Evolutionary conservation across 2,329 filamentous ascomycete genomes (phyloP), one percentile per base, ranked within the genome.

Genomic region (Rutstroemia sp.): DNA sequence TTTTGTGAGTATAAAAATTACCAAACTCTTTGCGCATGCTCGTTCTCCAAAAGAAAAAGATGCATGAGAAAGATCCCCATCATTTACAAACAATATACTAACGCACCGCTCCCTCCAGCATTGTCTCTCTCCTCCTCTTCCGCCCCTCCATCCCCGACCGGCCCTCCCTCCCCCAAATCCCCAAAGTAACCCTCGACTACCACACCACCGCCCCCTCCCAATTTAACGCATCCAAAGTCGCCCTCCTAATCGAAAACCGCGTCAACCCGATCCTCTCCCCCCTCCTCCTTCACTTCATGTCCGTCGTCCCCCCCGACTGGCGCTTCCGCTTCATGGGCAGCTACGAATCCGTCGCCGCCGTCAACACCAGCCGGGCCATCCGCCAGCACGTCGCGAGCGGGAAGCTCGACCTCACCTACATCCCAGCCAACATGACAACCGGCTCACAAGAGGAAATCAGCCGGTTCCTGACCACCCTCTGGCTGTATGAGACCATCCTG

Each of bases 261-360:
- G 65, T 75, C 3, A 70, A 72, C 42, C 71, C 76, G 3, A 68
- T 75, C 58, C 73, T 81, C 42, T 77, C 76, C 3, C 78, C 7
- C 72, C 69, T 79, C 42, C 68, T 79, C 66, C 71, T 80, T 16
- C 78, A 81, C 67, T 79, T 80, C 68, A 79, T 79, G 60, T 70
- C 75, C 3, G 76, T 80, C 27, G 74, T 80, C 3, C 78, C 78
- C 4, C 74, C 77, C 1, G 77, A 79, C 67, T 81, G 78, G 78
- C 74, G 72, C 25, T 78, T 80, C 69, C 73, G 73, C 42, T 80
- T 80, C 72, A 77, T 80, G 71, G 77, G 78, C 48, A 77, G 74
- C 14, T 17, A 63, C 27, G 70, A 72, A 47, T 75, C 74, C 7
- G 74, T 81, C 27, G 68, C 69, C 38, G 63, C 63, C 59, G 65